Evolutionary conservation across 1,139 yeast genomes (phyloP), one percentile per base, ranked within the genome.

Genomic region (Taiozyma sp.): DNA sequence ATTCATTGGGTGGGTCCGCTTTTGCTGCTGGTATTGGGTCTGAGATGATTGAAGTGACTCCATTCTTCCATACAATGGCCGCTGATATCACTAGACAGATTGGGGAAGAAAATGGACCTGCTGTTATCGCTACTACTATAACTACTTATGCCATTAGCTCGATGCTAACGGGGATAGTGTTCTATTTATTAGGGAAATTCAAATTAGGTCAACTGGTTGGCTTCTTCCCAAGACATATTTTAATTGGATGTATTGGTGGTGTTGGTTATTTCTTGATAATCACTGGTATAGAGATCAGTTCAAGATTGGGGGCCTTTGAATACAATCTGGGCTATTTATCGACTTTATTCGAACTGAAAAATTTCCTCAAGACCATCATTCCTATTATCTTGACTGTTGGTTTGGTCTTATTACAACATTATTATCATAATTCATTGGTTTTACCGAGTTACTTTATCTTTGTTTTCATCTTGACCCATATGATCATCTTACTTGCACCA

Each of bases 11-110:
- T 21, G 96, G 95, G 2, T 88, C 96, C 13, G 86, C 89, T 5
- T 93, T 93, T 69, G 82, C 81, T 55, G 79, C 93, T 9, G 97
- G 96, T 10, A 84, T 91, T 47, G 99, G 99, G 0, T 88, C 97
- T 4, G 99, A 93, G 70, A 93, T 93, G 99, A 93, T 93, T 58
- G 99, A 93, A 68, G 91, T 93, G 22, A 95, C 97, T 1, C 99
- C 99, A 1, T 93, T 93, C 66, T 93, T 93, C 73, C 99, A 93
- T 64, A 79, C 95, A 4, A 91, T 93, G 96, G 97, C 98, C 0
- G 72, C 80, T 26, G 75, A 85, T 5, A 83, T 93, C 45, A 71
- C 83, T 62, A 67, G 68, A 6, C 78, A 81, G 29, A 71, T 87
- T 64, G 82, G 83, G 2, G 79, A 73, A 10, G 72, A 70, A 37